Base-by-base conservation (phyloP, 306 rosid species). In the Herpetospermum pedunculosum region DNA sequence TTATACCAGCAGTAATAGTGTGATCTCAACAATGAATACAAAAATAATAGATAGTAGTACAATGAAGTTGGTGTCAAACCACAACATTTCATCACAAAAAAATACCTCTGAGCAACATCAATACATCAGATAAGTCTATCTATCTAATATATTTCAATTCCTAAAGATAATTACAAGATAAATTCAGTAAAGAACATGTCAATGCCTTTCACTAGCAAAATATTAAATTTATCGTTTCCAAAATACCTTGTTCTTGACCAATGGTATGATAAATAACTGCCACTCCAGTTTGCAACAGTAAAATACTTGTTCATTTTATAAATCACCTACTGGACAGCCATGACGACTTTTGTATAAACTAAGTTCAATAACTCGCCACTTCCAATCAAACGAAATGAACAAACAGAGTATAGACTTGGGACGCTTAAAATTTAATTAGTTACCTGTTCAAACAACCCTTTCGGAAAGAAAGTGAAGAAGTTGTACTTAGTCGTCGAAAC, bases 401-500 rank as follows among this genome's bases (percentile, higher is more conserved):
- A 68, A 68, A 41, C 14, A 69, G 25, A 25, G 3, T 3, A 23
- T 3, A 68, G 28, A 30, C 18, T 16, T 29, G 43, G 50, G 71
- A 86, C 64, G 37, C 80, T 38, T 52, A 40, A 46, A 72, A 63
- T n/a, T n/a, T n/a, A n/a, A n/a, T 70, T 78, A 80, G 74, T 86
- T 79, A 93, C 98, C 91, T 93, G 98, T 85, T 93, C 98, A 83
- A 89, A 90, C 82, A 93, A 77, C 79, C 96, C 98, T 82, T 93
- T 93, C 3, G 98, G 98, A 37, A 93, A 76, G 81, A 91, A 93
- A 53, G 97, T 90, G 40, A 93, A 74, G 73, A 93, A 80, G 85
- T 81, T 93, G 85, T 85, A 93, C 82, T 93, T 93, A 16, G 98
- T 93, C 21, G 98, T 93, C 3, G 98, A 89, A 79, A 93, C 87